Percentiles rank a stretch among this genome's conserved stretches.
Conservation (phyloP, 108 stramenopile species). For the Nannochloropsis salina region DNA sequence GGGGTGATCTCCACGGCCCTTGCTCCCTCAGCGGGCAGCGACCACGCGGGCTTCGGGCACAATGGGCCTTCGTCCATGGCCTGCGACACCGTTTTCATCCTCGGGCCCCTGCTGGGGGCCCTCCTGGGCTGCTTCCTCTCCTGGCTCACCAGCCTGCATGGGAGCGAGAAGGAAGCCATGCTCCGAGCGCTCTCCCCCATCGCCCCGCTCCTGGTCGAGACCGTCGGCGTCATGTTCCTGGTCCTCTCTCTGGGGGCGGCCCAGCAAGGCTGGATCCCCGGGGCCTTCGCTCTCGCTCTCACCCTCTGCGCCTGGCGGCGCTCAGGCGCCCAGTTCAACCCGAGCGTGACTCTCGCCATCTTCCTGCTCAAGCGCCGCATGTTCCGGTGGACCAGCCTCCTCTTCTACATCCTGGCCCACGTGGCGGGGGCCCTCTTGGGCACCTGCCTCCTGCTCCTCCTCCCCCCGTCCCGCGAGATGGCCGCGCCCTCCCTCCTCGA, state of each 20-base stretch:
- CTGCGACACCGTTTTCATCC: neutral
- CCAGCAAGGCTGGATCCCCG: neutral
- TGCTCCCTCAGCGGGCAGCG: neutral
- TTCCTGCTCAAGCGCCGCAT: neutral
- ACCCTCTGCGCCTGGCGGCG: neutral
- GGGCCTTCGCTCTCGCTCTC: neutral
- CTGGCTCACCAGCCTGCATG: constrained; percentile 3
- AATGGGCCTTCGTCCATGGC: neutral
- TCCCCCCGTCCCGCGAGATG: neutral
- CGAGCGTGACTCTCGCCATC: neutral
- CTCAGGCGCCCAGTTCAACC: neutral
- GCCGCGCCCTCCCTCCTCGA: neutral
- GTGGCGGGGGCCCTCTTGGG: neutral
- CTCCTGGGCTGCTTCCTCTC: neutral
- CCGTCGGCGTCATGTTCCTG: neutral
- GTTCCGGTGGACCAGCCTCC: constrained; percentile 7
- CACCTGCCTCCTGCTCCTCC: neutral
- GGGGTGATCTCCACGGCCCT: neutral
- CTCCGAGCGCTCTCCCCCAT: neutral
- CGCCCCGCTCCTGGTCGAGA: neutral
- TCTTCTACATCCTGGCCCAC: neutral
- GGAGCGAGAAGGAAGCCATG: neutral
- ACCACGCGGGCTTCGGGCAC: neutral
- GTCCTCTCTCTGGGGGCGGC: neutral
- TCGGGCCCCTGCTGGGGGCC: neutral